Conservation (phyloP, 208 protist species). For the Wallacemonas sp. region DNA sequence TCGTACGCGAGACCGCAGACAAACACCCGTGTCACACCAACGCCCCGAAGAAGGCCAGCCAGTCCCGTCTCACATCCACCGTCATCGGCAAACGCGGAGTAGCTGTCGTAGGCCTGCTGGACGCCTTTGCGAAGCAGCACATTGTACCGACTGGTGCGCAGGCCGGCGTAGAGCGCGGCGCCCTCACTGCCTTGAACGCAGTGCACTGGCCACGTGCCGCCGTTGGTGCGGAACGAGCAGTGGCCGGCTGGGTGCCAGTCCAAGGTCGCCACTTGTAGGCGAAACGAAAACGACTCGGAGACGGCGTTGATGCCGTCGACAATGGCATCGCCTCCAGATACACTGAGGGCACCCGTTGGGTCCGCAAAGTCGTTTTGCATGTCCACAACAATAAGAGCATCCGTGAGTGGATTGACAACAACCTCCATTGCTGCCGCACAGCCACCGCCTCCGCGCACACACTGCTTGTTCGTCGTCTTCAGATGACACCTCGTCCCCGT, state of each 20-base stretch:
- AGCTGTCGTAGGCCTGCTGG: constrained; percentile 34
- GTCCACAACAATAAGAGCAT: constrained; percentile 64
- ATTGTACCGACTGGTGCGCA: constrained; percentile 20
- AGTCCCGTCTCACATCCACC: constrained; percentile 32
- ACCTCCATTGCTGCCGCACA: too few species aligned
- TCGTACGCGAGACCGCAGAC: constrained; percentile 66
- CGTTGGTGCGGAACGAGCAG: constrained; percentile 48
- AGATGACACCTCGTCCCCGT: too few species aligned
- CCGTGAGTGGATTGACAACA: constrained; percentile 9
- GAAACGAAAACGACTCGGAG: constrained; percentile 18
- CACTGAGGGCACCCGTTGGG: constrained; percentile 38
- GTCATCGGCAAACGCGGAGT: constrained; percentile 65
- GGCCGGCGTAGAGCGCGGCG: constrained; percentile 30
- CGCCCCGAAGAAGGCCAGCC: constrained; percentile 24
- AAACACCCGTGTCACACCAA: constrained; percentile 56
- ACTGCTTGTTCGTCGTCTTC: too few species aligned
- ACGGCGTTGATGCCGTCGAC: constrained; percentile 47
- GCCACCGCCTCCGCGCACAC: too few species aligned
- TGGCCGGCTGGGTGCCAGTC: constrained; percentile 73
- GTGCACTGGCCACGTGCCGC: constrained; percentile 57
- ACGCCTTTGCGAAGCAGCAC: constrained; percentile 39
- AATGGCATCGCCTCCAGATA: constrained; percentile 24
- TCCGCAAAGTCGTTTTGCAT: constrained; percentile 73
- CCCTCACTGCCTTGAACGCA: constrained; percentile 46
- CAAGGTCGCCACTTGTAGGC: constrained; percentile 38